A percentile compares a stretch with the other conserved stretches of the same genome.
Evolutionary conservation across 108 stramenopile genomes (phyloP).

Genomic region (Cyclotella distinguenda): DNA sequence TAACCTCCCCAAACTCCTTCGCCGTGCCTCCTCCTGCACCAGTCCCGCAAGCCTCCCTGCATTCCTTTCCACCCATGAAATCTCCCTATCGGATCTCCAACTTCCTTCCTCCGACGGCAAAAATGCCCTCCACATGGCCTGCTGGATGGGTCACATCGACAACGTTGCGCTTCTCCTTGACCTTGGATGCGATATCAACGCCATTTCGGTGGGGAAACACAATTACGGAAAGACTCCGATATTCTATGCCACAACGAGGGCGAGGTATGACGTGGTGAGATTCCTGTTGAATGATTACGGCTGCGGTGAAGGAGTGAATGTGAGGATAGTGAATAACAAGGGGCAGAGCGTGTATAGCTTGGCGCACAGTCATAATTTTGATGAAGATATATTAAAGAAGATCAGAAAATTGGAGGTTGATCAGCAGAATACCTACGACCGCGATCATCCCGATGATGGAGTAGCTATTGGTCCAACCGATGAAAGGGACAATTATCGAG

Average conservation of each 20-base stretch:
- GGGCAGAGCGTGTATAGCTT: conserved; percentile 74
- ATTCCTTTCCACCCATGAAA: conserved; percentile 7
- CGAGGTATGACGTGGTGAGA: conserved; percentile 58
- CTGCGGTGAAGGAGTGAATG: conserved; percentile 26
- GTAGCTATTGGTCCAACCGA: neutral
- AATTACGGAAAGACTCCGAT: conserved; percentile 85
- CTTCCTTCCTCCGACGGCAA: conserved; percentile 47
- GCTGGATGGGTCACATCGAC: conserved; percentile 68
- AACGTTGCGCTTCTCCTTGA: conserved; percentile 57
- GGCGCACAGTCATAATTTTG: conserved; percentile 49
- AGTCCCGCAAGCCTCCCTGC: conserved; percentile 22
- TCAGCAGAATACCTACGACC: conserved; percentile 4
- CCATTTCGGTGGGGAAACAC: conserved; percentile 48
- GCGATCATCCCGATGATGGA: neutral
- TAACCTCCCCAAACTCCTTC: conserved; percentile 30
- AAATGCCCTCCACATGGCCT: conserved; percentile 69
- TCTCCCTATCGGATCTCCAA: conserved; percentile 17
- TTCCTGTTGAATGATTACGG: conserved; percentile 32
- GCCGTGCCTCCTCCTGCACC: conserved; percentile 26
- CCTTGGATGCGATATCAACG: conserved; percentile 52
- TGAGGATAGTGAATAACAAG: conserved; percentile 86
- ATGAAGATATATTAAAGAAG: conserved; percentile 14
- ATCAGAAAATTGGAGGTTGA: conserved; percentile 27
- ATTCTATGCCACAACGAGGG: conserved; percentile 76
- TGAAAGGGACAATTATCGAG: conserved; percentile 1